Percentiles rank a stretch among this genome's conserved stretches.
Evolutionary conservation across 2,329 filamentous ascomycete genomes (phyloP).

Genomic region (Aspergillus sp.): DNA sequence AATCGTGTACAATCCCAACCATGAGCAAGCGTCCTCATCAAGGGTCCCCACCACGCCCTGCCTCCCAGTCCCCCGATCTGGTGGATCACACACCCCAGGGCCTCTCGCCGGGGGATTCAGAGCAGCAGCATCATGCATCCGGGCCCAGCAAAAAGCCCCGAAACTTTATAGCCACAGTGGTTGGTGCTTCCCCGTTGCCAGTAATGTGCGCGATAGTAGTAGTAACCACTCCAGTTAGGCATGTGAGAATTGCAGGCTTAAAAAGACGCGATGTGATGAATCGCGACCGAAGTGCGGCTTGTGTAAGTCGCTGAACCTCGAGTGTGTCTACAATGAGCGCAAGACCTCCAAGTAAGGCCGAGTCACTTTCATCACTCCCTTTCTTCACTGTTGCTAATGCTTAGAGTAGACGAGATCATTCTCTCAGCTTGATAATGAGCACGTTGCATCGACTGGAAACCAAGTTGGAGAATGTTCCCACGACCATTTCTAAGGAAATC

Average conservation of each 20-base stretch:
- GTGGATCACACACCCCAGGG: conserved; percentile 30
- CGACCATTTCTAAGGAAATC: conserved; percentile 33
- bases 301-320: conserved; percentile 51
- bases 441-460: conserved; percentile 56
- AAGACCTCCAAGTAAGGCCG: conserved; percentile 53
- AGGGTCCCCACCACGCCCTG: conserved; percentile 31
- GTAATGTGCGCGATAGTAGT: neutral
- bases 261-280: conserved; percentile 59
- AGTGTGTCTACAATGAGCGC: conserved; percentile 56
- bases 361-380: neutral
- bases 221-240: conserved; percentile 38
- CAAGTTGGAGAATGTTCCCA: conserved; percentile 54
- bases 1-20: conserved; percentile 33
- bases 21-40: conserved; percentile 41
- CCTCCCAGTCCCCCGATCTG: conserved; percentile 29
- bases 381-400: conserved; percentile 6
- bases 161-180: conserved; percentile 45
- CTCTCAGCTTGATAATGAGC: conserved; percentile 57
- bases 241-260: conserved; percentile 56
- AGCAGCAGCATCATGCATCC: conserved; percentile 30
- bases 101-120: conserved; percentile 38
- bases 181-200: conserved; percentile 19
- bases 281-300: conserved; percentile 55
- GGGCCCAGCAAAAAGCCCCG: conserved; percentile 36
- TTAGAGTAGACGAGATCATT: conserved; percentile 52